Conservation (phyloP, 1,284 basidiomycete species). For the Pseudozyma flocculosa region DNA sequence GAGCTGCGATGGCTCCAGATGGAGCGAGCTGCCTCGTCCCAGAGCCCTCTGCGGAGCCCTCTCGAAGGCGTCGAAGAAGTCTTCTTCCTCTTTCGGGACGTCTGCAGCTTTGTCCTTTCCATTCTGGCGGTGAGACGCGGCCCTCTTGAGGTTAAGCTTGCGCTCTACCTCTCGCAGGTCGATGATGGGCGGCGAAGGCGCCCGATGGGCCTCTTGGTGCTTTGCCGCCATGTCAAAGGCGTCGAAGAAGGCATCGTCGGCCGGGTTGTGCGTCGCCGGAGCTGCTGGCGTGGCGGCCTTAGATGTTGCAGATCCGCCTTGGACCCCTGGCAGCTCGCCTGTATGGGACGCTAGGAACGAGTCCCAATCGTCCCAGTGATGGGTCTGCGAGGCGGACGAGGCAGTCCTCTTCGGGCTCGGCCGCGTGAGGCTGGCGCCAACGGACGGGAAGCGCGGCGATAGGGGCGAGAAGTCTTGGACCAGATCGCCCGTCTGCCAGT, state of each 20-base stretch:
- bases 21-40: slow-evolving; percentile 20
- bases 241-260: slow-evolving; percentile 40
- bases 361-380: slow-evolving; percentile 27
- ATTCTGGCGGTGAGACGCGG: slow-evolving; percentile 4
- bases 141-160: slow-evolving; percentile 33
- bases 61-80: slow-evolving; percentile 43
- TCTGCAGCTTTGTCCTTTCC: slow-evolving; percentile 8
- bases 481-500: slow-evolving; percentile 37
- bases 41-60: slow-evolving; percentile 22
- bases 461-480: slow-evolving; percentile 39
- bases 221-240: slow-evolving; percentile 33
- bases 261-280: slow-evolving; percentile 14
- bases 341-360: slow-evolving; percentile 26
- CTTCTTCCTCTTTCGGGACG: slow-evolving; percentile 10
- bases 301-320: too few species aligned
- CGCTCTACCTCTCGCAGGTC: slow-evolving; percentile 51
- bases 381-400: background rate
- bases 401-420: background rate
- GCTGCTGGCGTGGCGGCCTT: too few species aligned
- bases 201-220: slow-evolving; percentile 10
- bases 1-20: slow-evolving; percentile 36
- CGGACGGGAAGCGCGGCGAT: slow-evolving; percentile 5
- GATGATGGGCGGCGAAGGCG: slow-evolving; percentile 47
- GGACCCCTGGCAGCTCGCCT: too few species aligned
- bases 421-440: background rate